Evolutionary conservation across 2,329 filamentous ascomycete genomes (phyloP).

Genomic region (Trichophyton simii): DNA sequence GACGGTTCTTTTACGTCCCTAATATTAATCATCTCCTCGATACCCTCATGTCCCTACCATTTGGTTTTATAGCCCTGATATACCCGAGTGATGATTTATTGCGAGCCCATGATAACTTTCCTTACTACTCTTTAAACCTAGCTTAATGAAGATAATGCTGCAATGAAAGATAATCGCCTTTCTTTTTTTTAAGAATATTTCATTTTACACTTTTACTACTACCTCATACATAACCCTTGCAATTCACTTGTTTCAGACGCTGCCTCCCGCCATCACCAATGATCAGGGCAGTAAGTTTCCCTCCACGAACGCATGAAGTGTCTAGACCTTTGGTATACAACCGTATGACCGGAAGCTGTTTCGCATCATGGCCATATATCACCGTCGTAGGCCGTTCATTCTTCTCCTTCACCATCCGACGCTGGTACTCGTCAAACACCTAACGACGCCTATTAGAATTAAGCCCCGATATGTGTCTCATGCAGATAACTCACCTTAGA

Average conservation of each 20-base stretch:
- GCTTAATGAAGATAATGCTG: background rate
- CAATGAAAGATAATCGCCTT: background rate
- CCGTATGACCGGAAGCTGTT: conserved; percentile 52
- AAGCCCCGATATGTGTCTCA: background rate
- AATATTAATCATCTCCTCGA: conserved; percentile 1
- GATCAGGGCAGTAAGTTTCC: conserved; percentile 62
- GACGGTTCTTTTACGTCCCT: background rate
- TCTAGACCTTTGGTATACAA: conserved; percentile 76
- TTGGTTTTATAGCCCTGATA: background rate
- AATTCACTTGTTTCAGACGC: conserved; percentile 32
- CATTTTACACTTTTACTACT: background rate
- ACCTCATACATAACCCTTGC: conserved; percentile 18
- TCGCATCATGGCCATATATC: conserved; percentile 79
- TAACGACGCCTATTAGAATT: conserved; percentile 10
- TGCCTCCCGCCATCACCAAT: conserved; percentile 46
- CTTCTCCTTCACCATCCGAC: conserved; percentile 8
- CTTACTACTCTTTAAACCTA: background rate
- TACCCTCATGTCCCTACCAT: background rate
- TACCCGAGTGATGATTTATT: background rate
- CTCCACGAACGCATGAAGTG: conserved; percentile 66
- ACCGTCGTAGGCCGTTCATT: conserved; percentile 48
- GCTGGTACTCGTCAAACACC: conserved; percentile 42
- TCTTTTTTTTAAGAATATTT: background rate
- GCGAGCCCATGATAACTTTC: background rate
- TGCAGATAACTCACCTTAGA: conserved; percentile 36